phyloP scores from a whole-genome alignment of 192 early-diverging fungal species.

The Podila clonocystis region DNA sequence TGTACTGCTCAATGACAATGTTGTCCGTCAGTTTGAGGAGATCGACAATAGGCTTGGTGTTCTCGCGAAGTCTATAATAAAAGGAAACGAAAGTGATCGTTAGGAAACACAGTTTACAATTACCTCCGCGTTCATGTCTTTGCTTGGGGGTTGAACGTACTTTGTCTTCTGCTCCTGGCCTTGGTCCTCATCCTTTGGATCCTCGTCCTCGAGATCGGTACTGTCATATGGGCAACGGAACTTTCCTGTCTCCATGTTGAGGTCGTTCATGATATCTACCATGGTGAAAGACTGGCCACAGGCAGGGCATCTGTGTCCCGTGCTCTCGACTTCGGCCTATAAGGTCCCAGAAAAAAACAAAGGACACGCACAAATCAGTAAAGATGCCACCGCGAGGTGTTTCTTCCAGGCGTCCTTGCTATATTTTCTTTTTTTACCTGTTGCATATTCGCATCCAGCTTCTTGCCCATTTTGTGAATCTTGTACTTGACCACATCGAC shows the following conservation, averaged over 20 bases:
- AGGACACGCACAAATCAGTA: not conserved
- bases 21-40: conserved; percentile 73
- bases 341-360: not conserved
- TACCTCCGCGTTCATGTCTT: no score
- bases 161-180: conserved; percentile 40
- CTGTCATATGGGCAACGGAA: conserved; percentile 38
- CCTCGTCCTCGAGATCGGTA: conserved; percentile 20
- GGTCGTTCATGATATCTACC: conserved; percentile 62
- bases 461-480: conserved; percentile 84
- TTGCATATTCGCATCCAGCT: conserved; percentile 65
- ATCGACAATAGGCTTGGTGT: conserved; percentile 76
- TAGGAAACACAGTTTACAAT: no score
- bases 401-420: not conserved
- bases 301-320: conserved; percentile 72
- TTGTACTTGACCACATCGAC: conserved; percentile 93
- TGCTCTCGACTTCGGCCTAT: conserved; percentile 72
- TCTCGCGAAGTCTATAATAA: conserved; percentile 65
- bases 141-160: conserved; percentile 4
- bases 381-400: no score
- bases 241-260: conserved; percentile 6
- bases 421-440: conserved; percentile 40
- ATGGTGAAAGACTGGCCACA: conserved; percentile 69
- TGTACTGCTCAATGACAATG: conserved; percentile 44
- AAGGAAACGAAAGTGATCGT: not conserved
- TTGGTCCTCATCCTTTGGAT: conserved; percentile 35